Base-by-base conservation (phyloP, 2,329 filamentous ascomycete species). In the Penicillium sp. region DNA sequence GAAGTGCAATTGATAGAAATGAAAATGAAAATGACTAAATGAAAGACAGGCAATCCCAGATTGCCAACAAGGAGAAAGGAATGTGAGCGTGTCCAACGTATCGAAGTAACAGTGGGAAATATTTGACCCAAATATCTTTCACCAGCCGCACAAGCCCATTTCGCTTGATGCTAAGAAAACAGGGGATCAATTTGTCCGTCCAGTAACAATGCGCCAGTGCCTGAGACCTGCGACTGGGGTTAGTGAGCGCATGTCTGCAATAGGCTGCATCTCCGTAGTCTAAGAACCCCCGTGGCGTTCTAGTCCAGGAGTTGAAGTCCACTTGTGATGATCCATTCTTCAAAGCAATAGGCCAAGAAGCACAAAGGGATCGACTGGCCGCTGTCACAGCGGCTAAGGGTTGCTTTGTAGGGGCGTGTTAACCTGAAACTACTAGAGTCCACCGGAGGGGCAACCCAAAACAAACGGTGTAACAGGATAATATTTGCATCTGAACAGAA, bases 21-120 rank as follows among this genome's bases (percentile, higher is more conserved):
- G 59, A 41, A 49, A 60, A 21, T 21, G 18, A 60, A 41, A 49
- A 21, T 4, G 23, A 35, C 37, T 47, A 47, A 58, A 62, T 37
- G 59, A 63, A 55, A 55, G 57, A 52, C 55, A 48, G 57, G 60
- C 60, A 58, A 63, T 63, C 15, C 50, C 56, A 50, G 57, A 60
- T 56, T 46, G 62, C 59, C 60, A 62, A 60, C 54, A 60, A 59
- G 56, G 59, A 50, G 62, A 59, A 61, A 59, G 38, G 59, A 61
- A 62, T 62, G 62, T 60, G 54, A 52, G 54, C 31, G 48, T 57
- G 52, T 49, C 46, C 47, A 55, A 51, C 39, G 49, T 52, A 42
- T 46, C 54, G 42, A 49, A 45, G 42, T 40, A 45, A 53, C 38
- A 41, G 23, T 53, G 46, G 48, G 52, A 53, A 54, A 44, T 56